Evolutionary conservation across 2,329 filamentous ascomycete genomes (phyloP).

Genomic region (Ambrosiella beaveri): DNA sequence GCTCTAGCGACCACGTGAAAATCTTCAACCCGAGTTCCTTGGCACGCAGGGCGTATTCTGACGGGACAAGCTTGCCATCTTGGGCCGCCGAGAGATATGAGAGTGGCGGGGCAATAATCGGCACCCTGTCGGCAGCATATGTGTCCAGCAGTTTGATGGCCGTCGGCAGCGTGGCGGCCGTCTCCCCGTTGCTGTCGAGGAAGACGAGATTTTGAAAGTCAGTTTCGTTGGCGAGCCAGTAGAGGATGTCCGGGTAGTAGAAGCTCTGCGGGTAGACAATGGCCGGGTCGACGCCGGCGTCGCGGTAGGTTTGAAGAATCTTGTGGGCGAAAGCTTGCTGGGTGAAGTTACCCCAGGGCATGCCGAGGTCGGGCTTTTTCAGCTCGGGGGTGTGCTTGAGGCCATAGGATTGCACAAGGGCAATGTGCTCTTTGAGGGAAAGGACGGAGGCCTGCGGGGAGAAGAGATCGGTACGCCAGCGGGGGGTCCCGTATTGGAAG

Average conservation of each 20-base stretch:
- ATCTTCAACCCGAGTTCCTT: conserved; percentile 45
- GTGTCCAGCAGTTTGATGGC: conserved; percentile 38
- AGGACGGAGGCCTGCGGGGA: conserved; percentile 44
- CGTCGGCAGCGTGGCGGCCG: conserved; percentile 29
- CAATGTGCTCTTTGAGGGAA: conserved; percentile 44
- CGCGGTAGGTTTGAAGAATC: conserved; percentile 42
- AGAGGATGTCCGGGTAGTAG: conserved; percentile 43
- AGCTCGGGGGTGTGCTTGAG: conserved; percentile 50
- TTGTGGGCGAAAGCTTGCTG: conserved; percentile 48
- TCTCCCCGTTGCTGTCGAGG: conserved; percentile 45
- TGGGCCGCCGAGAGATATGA: conserved; percentile 40
- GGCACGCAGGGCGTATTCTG: conserved; percentile 42
- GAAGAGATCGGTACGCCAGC: conserved; percentile 50
- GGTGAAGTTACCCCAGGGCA: conserved; percentile 53
- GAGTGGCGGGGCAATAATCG: conserved; percentile 45
- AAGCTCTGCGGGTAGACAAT: conserved; percentile 50
- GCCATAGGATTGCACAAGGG: conserved; percentile 37
- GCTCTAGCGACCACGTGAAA: conserved; percentile 52
- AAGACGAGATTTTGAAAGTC: conserved; percentile 47
- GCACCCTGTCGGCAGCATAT: conserved; percentile 40
- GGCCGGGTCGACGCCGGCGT: conserved; percentile 31
- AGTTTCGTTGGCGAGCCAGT: conserved; percentile 47
- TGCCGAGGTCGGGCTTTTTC: conserved; percentile 50
- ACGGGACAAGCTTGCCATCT: conserved; percentile 40
- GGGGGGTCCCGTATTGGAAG: conserved; percentile 40